phyloP scores from a whole-genome alignment of 805 yeast species.

The Kurtzmaniella cleridarum region DNA sequence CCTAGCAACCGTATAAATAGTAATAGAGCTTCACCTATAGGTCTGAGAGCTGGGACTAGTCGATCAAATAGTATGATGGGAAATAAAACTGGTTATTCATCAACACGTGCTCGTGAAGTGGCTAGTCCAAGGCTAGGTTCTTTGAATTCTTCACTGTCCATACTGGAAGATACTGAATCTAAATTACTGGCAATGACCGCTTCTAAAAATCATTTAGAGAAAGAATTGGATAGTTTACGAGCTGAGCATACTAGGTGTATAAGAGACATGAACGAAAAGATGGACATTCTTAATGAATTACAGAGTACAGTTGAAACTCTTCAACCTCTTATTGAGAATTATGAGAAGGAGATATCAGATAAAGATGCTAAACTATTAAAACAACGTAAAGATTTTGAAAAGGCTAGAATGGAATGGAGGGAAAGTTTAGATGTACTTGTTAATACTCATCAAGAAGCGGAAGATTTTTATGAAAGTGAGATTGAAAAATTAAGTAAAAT shows the following conservation, averaged over 20 bases:
- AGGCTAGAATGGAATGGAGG: constrained; percentile 54
- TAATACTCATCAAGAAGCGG: constrained; percentile 51
- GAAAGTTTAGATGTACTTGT: constrained; percentile 54
- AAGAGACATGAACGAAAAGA: constrained; percentile 36
- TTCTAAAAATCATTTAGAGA: constrained; percentile 14
- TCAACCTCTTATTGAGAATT: constrained; percentile 42
- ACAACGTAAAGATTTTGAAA: constrained; percentile 44
- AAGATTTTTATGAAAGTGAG: constrained; percentile 41
- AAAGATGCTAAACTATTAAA: constrained; percentile 44
- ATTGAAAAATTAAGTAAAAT: constrained; percentile 26
- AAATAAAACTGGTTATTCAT: constrained; percentile 17
- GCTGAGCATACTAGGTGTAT: constrained; percentile 18
- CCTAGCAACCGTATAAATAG: neutral
- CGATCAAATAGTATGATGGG: constrained; percentile 1
- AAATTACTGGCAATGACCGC: constrained; percentile 16
- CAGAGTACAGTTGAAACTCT: constrained; percentile 44
- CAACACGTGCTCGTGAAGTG: constrained; percentile 16
- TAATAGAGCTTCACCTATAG: neutral
- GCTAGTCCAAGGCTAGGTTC: constrained; percentile 21
- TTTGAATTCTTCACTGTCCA: constrained; percentile 15
- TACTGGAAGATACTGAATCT: constrained; percentile 11
- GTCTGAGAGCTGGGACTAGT: neutral
- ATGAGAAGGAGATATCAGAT: constrained; percentile 36
- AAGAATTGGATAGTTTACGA: constrained; percentile 17
- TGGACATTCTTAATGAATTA: constrained; percentile 42